A percentile compares a stretch with the other conserved stretches of the same genome.
Conservation (phyloP, 1,139 yeast genomes). For the Diutina pseudorugosa region DNA sequence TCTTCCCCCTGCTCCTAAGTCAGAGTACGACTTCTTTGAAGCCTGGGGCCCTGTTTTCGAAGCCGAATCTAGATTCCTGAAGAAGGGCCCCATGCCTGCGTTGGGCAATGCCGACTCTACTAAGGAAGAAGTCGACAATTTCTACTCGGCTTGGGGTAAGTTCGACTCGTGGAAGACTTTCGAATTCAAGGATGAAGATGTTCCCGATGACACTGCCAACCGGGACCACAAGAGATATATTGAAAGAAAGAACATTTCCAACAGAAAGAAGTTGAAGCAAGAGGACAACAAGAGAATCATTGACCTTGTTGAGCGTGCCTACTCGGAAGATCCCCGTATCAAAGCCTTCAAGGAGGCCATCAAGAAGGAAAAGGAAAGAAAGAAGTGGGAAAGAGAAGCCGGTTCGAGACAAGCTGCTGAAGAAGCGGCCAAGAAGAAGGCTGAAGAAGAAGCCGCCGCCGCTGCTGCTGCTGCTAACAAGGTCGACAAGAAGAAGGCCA, state of each 20-base stretch:
- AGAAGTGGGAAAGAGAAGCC: constrained; percentile 97
- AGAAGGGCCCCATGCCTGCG: constrained; percentile 74
- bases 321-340: constrained; percentile 88
- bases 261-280: constrained; percentile 95
- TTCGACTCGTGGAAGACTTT: constrained; percentile 98
- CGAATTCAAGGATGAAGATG: constrained; percentile 97
- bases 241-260: constrained; percentile 93
- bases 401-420: constrained; percentile 94
- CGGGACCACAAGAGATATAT: constrained; percentile 98
- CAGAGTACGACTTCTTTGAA: constrained; percentile 69
- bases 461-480: constrained; percentile 65
- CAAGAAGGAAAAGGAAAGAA: constrained; percentile 87
- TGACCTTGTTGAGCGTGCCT: constrained; percentile 80
- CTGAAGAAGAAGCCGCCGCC: constrained; percentile 72
- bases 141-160: constrained; percentile 87
- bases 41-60: constrained; percentile 91
- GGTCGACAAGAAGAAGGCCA: constrained; percentile 96
- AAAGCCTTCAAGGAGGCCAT: constrained; percentile 87
- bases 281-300: constrained; percentile 90
- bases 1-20: constrained; percentile 57
- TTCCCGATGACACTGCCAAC: constrained; percentile 97
- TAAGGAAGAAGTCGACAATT: constrained; percentile 77
- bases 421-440: constrained; percentile 70
- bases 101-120: constrained; percentile 61
- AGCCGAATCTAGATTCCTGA: constrained; percentile 85